Base-by-base conservation (phyloP, 441 rosid genomes). In the Gossypium davidsonii region DNA sequence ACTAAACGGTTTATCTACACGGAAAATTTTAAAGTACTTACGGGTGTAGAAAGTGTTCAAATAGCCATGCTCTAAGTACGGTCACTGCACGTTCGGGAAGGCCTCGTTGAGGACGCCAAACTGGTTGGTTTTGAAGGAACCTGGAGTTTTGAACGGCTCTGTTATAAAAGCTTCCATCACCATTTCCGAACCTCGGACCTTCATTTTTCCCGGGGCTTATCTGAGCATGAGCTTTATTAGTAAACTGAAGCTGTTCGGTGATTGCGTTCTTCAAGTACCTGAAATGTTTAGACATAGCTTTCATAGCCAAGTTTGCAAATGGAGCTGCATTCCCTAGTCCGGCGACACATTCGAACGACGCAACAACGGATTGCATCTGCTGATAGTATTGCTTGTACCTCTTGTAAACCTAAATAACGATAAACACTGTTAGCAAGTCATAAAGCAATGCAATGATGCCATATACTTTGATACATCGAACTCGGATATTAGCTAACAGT, bases 41-140 rank as follows among this genome's bases (percentile, higher is more conserved):
- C 98, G 98, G 98, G 79, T 91, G 98, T 69, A 93, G 82, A 66
- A 93, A 93, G 79, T 93, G 93, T 55, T 93, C 98, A 44, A 91
- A 93, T 64, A 93, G 80, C 98, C 98, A 93, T 57, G 97, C 97
- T 74, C 89, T 81, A 14, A 93, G 92, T 37, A 93, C 92, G 0
- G 89, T 79, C 26, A 93, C 97, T 3, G 95, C 92, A 44, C 93
- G 89, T 81, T 91, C 98, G 6, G 97, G 98, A 59, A 93, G 87
- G 67, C 95, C 98, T 68, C 95, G 83, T 59, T 93, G 98, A 17
- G 98, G 93, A 70, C 96, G 85, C 97, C 95, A 93, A 20, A 87
- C 88, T 61, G 90, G 90, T 71, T 89, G 95, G 81, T 88, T 87
- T 20, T 88, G 89, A 21, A 77, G 73, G 70, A 83, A 82, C 49